Percentiles rank a stretch among this genome's conserved stretches.
phyloP scores from a whole-genome alignment of 257 asterid species.

The Primulina huaijiensis region DNA sequence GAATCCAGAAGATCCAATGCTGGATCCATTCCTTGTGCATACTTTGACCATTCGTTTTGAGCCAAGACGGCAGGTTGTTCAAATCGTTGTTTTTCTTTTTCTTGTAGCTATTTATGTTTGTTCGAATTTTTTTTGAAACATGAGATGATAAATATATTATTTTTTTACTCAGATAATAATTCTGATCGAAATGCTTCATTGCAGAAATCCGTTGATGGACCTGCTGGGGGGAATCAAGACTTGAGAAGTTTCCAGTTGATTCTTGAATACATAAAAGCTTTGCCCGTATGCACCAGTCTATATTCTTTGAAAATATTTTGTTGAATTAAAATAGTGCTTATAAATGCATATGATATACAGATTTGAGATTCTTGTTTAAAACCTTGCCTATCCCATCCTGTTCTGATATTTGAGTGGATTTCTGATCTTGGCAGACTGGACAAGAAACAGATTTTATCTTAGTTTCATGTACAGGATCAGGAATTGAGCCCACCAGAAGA shows the following conservation, averaged over 20 bases:
- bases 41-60: slow-evolving; percentile 90
- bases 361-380: slow-evolving; percentile 9
- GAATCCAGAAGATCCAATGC: slow-evolving; percentile 83
- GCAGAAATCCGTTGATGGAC: slow-evolving; percentile 71
- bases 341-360: slow-evolving; percentile 4
- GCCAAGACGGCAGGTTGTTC: slow-evolving; percentile 85
- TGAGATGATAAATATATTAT: not conserved
- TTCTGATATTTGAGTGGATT: slow-evolving; percentile 16
- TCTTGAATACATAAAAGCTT: slow-evolving; percentile 87
- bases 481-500: slow-evolving; percentile 73
- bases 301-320: slow-evolving; percentile 3
- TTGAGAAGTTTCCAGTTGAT: slow-evolving; percentile 90
- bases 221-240: slow-evolving; percentile 62
- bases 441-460: slow-evolving; percentile 92
- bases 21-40: slow-evolving; percentile 96
- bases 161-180: slow-evolving; percentile 7
- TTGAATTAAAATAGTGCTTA: not conserved
- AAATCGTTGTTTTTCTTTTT: not conserved
- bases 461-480: slow-evolving; percentile 94
- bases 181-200: slow-evolving; percentile 6
- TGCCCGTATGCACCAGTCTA: slow-evolving; percentile 63
- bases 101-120: not conserved
- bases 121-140: not conserved
- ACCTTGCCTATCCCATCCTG: not conserved
- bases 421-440: slow-evolving; percentile 70